phyloP scores from a whole-genome alignment of 1,284 basidiomycete genomes.

The Cystobasidiaceae sp. region DNA sequence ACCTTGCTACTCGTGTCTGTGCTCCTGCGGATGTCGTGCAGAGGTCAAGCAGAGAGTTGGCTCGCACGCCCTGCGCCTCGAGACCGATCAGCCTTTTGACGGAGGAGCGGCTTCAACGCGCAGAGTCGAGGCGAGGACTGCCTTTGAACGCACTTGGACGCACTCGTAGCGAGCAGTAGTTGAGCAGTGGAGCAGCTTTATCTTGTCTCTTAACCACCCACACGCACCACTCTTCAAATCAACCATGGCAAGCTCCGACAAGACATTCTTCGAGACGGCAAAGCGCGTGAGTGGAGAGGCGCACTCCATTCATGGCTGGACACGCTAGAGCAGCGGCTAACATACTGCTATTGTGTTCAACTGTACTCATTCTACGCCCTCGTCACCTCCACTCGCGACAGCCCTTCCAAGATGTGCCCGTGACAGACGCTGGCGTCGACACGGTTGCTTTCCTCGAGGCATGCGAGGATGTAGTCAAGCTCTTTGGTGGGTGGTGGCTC shows the following conservation, averaged over 20 bases:
- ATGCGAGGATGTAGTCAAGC: slow-evolving; percentile 75
- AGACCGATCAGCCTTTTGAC: too few relatives aligned
- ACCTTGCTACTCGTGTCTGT: too few relatives aligned
- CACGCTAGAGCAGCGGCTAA: background rate
- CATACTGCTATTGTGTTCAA: background rate
- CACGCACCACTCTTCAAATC: background rate
- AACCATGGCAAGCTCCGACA: slow-evolving; percentile 8
- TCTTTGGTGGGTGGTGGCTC: slow-evolving; percentile 66
- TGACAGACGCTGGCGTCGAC: slow-evolving; percentile 81
- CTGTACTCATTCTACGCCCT: background rate
- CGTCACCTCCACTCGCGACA: slow-evolving; percentile 46
- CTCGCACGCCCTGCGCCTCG: too few relatives aligned
- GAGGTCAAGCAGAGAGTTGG: too few relatives aligned
- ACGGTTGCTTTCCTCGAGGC: slow-evolving; percentile 86
- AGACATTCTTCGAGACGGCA: slow-evolving; percentile 27
- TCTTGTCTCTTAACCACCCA: background rate
- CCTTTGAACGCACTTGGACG: too few relatives aligned
- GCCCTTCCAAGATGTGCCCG: slow-evolving; percentile 85
- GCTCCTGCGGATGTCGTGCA: too few relatives aligned
- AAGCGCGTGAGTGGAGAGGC: slow-evolving; percentile 19
- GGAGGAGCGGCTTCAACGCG: too few relatives aligned
- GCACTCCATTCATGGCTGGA: background rate
- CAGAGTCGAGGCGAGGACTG: too few relatives aligned
- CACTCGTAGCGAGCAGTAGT: too few relatives aligned
- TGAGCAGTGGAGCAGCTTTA: background rate